phyloP scores from a whole-genome alignment of 177 flowering plant genomes.

The Vitis hybrid region DNA sequence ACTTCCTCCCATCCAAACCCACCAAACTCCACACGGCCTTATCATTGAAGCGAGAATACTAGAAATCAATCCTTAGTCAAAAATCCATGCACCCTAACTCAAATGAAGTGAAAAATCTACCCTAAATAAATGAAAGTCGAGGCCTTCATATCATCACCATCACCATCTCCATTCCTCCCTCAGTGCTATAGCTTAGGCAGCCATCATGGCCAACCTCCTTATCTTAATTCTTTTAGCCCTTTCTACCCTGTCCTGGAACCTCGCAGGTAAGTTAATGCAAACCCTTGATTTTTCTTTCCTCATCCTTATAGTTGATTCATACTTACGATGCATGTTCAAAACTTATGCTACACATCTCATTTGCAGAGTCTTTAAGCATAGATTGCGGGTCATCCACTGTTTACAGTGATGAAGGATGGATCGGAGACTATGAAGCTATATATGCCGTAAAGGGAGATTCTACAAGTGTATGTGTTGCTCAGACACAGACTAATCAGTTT shows the following conservation, averaged over 20 bases:
- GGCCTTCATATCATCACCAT: too few relatives aligned
- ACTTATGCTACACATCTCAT: too few relatives aligned
- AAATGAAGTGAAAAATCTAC: too few relatives aligned
- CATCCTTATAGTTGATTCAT: too few relatives aligned
- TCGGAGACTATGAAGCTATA: constrained; percentile 42
- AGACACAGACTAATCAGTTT: constrained; percentile 31
- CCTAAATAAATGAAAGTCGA: too few relatives aligned
- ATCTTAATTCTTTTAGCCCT: not conserved
- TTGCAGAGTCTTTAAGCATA: constrained; percentile 34
- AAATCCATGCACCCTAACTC: too few relatives aligned
- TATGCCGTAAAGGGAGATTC: constrained; percentile 23
- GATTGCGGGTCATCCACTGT: constrained; percentile 43
- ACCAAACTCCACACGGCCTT: too few relatives aligned
- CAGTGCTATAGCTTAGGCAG: not conserved
- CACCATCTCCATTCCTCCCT: not conserved
- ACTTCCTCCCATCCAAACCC: too few relatives aligned
- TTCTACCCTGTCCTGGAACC: not conserved
- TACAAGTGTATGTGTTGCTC: constrained; percentile 49
- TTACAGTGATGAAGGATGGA: constrained; percentile 36
- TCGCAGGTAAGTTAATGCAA: not conserved
- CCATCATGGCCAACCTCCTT: constrained; percentile 4
- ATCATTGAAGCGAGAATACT: too few relatives aligned
- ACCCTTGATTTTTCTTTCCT: too few relatives aligned
- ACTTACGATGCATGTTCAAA: too few relatives aligned
- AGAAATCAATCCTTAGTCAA: too few relatives aligned